phyloP scores from a whole-genome alignment of 129 eudicot genomes.

The Lactuca sativa region DNA sequence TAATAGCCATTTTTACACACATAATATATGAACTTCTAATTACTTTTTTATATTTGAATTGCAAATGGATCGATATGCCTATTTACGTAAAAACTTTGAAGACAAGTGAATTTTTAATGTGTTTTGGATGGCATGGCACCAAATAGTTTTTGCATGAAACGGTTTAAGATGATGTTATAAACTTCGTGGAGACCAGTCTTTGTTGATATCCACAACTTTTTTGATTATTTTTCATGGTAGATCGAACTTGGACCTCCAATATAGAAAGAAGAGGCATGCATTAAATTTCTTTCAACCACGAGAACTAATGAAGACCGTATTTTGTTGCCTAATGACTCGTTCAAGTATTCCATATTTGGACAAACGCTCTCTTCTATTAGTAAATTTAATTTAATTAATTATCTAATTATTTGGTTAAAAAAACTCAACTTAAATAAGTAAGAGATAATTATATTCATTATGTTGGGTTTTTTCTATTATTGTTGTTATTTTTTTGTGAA shows the following conservation, averaged over 20 bases:
- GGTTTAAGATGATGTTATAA: not conserved
- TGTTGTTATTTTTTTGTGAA: too few relatives aligned
- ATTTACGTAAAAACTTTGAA: not conserved
- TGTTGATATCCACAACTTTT: not conserved
- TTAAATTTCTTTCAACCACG: not conserved
- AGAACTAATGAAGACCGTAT: not conserved
- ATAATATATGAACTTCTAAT: not conserved
- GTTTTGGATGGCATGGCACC: not conserved
- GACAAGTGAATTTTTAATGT: too few relatives aligned
- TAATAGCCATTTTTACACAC: conserved; percentile 20
- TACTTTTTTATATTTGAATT: not conserved
- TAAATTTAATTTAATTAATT: not conserved
- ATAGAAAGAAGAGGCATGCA: not conserved
- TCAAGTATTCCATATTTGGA: conserved; percentile 12
- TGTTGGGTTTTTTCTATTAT: too few relatives aligned
- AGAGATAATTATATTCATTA: too few relatives aligned
- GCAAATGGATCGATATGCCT: not conserved
- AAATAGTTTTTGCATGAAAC: not conserved
- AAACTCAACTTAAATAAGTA: not conserved
- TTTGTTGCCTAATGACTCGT: conserved; percentile 7
- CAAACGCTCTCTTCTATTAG: not conserved
- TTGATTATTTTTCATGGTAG: not conserved
- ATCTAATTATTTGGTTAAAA: not conserved
- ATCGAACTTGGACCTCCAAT: not conserved
- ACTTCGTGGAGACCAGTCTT: not conserved